These are phyloP conservation scores for Melanogaster broomeanus DNA, from an alignment of 768 basidiomycete genomes.

Conservation along the genomic window DNA sequence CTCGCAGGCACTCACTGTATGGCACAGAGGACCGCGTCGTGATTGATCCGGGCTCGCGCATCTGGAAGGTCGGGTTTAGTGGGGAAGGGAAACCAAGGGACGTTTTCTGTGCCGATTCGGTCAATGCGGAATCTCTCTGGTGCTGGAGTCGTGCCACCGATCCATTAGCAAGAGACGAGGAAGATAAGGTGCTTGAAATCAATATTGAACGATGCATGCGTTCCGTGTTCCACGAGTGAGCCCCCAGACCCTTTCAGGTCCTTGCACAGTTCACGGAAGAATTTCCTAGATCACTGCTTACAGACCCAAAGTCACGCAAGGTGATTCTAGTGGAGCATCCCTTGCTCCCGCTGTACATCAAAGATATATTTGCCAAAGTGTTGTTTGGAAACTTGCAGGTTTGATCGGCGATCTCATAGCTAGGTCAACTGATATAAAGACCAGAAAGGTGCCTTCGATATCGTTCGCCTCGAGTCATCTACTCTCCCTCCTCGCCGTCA, in stretches of 20 bases:
- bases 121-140: slow-evolving; percentile 55
- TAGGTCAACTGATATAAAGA: neutral
- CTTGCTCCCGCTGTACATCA: slow-evolving; percentile 80
- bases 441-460: slow-evolving; percentile 80
- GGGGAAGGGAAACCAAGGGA: slow-evolving; percentile 91
- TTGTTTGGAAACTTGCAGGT: slow-evolving; percentile 92
- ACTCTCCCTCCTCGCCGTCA: slow-evolving; percentile 80
- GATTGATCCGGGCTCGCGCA: slow-evolving; percentile 89
- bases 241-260: neutral
- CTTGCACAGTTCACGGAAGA: slow-evolving; percentile 15
- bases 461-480: slow-evolving; percentile 92
- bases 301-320: slow-evolving; percentile 94
- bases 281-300: slow-evolving; percentile 74
- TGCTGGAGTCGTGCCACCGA: slow-evolving; percentile 56
- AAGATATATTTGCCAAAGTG: slow-evolving; percentile 82
- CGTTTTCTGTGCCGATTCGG: slow-evolving; percentile 65
- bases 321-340: slow-evolving; percentile 93
- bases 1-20: slow-evolving; percentile 89
- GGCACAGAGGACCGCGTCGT: slow-evolving; percentile 95
- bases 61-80: slow-evolving; percentile 98
- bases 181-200: slow-evolving; percentile 70
- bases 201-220: slow-evolving; percentile 69
- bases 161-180: slow-evolving; percentile 62
- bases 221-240: slow-evolving; percentile 85
- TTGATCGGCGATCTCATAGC: neutral